These are phyloP conservation scores for Clavispora fructus DNA, from an alignment of 805 yeast genomes.

Conservation along the genomic window DNA sequence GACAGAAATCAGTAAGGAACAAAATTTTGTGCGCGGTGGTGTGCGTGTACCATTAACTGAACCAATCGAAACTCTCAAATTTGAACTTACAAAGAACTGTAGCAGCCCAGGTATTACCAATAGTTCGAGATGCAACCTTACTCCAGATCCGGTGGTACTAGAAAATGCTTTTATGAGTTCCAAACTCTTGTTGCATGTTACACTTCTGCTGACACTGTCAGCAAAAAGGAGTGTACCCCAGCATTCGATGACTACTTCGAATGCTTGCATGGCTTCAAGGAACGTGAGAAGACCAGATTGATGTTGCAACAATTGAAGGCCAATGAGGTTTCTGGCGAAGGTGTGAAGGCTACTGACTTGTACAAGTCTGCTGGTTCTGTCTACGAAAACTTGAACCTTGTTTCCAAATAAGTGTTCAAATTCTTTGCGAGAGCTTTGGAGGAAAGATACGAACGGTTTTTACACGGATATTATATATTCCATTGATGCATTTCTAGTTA, in stretches of 20 bases:
- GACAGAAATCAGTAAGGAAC: not conserved
- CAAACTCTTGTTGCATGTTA: conserved; percentile 40
- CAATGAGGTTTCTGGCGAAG: conserved; percentile 35
- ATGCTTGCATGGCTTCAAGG: conserved; percentile 43
- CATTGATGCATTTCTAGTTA: not conserved
- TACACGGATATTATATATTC: not conserved
- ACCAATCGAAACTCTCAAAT: conserved; percentile 1
- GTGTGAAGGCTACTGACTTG: conserved; percentile 39
- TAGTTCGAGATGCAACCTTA: conserved; percentile 36
- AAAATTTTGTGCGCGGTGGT: not conserved
- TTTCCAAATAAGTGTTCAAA: conserved; percentile 7
- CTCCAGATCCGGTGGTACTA: conserved; percentile 44
- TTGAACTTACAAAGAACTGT: conserved; percentile 1
- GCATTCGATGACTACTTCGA: conserved; percentile 42
- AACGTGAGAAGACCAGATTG: conserved; percentile 40
- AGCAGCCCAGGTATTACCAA: not conserved
- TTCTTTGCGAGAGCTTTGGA: not conserved
- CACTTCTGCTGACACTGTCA: conserved; percentile 40
- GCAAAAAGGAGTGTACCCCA: conserved; percentile 39
- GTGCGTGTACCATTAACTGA: not conserved
- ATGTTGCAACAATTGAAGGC: conserved; percentile 44
- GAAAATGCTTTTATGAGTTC: conserved; percentile 44
- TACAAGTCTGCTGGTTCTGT: conserved; percentile 37
- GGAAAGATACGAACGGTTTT: not conserved
- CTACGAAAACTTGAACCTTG: conserved; percentile 41